phyloP scores from a whole-genome alignment of 306 rosid genomes.

The Elaeagnus macrophylla region DNA sequence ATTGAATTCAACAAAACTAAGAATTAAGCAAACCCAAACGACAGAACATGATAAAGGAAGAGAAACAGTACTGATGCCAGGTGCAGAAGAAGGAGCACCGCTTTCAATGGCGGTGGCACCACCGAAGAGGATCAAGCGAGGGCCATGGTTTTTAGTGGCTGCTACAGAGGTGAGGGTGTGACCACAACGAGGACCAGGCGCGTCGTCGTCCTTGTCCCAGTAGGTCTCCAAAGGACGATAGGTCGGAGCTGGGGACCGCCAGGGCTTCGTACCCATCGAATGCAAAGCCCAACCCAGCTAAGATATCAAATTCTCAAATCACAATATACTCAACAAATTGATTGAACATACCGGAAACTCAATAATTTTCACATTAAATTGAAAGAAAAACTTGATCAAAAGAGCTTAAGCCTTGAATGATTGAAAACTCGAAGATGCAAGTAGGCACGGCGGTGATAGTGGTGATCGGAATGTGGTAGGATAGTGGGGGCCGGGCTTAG shows the following conservation, averaged over 20 bases:
- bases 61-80: slow-evolving; percentile 63
- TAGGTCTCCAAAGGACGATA: slow-evolving; percentile 49
- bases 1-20: neutral
- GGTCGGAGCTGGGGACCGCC: slow-evolving; percentile 84
- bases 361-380: too few species aligned
- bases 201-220: slow-evolving; percentile 88
- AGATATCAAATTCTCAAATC: slow-evolving; percentile 10
- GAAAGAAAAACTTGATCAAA: too few species aligned
- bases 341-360: too few species aligned
- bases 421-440: too few species aligned
- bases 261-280: slow-evolving; percentile 77
- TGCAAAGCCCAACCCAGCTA: slow-evolving; percentile 2
- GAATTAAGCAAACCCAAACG: neutral
- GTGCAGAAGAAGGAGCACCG: slow-evolving; percentile 68
- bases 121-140: slow-evolving; percentile 84
- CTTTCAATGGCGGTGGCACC: slow-evolving; percentile 99
- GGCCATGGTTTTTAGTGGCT: slow-evolving; percentile 72
- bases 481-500: too few species aligned
- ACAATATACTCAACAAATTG: neutral
- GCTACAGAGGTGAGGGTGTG: slow-evolving; percentile 93
- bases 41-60: neutral
- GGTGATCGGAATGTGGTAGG: too few species aligned
- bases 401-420: too few species aligned
- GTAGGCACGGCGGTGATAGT: too few species aligned
- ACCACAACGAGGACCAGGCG: slow-evolving; percentile 86